Base-by-base conservation (phyloP, 768 basidiomycete species). In the Sarcodon aspratus region DNA sequence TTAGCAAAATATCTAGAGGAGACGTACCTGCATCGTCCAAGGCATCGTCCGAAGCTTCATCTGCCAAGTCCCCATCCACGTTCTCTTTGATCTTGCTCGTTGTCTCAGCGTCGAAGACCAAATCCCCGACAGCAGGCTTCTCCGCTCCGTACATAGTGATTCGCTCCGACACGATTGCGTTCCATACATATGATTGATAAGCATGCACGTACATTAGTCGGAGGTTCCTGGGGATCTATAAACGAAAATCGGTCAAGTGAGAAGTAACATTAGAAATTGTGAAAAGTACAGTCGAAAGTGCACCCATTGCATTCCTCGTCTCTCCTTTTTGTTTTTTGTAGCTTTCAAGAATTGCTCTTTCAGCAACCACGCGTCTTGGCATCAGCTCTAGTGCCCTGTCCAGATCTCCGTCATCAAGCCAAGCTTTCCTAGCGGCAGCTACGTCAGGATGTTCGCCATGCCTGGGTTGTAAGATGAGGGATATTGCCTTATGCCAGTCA, bases 141-240 rank as follows among this genome's bases (percentile, higher is more conserved):
- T 83, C 76, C 46, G 75, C 68, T 32, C 94, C 92, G 57, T 81
- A 82, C 44, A 73, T 71, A 51, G 79, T 80, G 58, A 98, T 82
- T 10, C 96, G 85, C 65, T 97, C 92, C 3, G 94, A 97, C 36
- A 94, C 90, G 49, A 97, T 83, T 44, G 91, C 82, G 65, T 99
- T 99, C 95, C 95, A 99, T 33, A 98, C 83, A 57, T 97, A 99
- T 12, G 90, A 94, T 63, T 99, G 96, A 62, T 97, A 99, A 32
- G 94, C 94, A 64, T 99, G 96, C 48, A 97, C 82, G 63, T 98
- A 99, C 89, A 99, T 97, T 54, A 96, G 69, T 46, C 96, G 78
- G 51, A 99, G 76, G 60, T 95, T 98, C 49, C 85, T 77, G 11
- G 96, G 96, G 55, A 99, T 98, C 95, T 97, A 31, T 48, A 31